Conservation (phyloP, 805 yeast species). For the Candida krabiensis region DNA sequence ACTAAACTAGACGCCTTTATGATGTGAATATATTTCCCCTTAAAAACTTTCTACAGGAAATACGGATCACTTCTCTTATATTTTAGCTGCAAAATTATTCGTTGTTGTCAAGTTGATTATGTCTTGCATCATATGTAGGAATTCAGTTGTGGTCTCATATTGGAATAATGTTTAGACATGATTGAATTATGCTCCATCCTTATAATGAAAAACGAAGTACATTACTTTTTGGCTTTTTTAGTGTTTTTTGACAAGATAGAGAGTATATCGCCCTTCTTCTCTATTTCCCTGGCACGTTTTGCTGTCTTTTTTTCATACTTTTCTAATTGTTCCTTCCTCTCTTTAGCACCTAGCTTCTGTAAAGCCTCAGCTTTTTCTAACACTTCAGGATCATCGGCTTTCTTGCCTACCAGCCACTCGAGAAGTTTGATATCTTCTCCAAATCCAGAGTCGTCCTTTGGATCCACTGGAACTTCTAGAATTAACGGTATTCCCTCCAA, state of each 20-base stretch:
- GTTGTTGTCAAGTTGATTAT: too few relatives aligned
- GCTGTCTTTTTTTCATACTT: slow-evolving; percentile 60
- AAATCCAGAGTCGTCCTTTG: slow-evolving; percentile 61
- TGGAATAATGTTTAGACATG: too few relatives aligned
- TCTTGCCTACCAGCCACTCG: slow-evolving; percentile 73
- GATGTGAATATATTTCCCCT: too few relatives aligned
- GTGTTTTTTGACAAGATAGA: slow-evolving; percentile 20
- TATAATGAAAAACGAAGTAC: too few relatives aligned
- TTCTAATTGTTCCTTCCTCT: slow-evolving; percentile 65
- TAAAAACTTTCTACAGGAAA: too few relatives aligned
- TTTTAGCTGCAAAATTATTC: too few relatives aligned
- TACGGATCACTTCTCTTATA: too few relatives aligned
- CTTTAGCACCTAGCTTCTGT: slow-evolving; percentile 60
- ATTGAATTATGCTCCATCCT: too few relatives aligned
- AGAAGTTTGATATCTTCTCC: slow-evolving; percentile 81
- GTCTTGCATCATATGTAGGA: too few relatives aligned
- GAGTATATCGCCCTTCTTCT: slow-evolving; percentile 20
- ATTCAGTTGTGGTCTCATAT: too few relatives aligned
- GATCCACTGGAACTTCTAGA: slow-evolving; percentile 77
- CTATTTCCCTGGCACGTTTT: slow-evolving; percentile 24
- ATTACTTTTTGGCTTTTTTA: slow-evolving; percentile 6
- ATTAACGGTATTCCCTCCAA: slow-evolving; percentile 73
- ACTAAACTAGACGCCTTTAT: too few relatives aligned
- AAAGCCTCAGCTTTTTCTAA: slow-evolving; percentile 48
- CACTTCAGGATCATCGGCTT: slow-evolving; percentile 55